Percentiles rank a stretch among this genome's conserved stretches.
These are phyloP conservation scores for Ailanthus altissimus DNA, from an alignment of 345 rosid species.

Conservation along the genomic window DNA sequence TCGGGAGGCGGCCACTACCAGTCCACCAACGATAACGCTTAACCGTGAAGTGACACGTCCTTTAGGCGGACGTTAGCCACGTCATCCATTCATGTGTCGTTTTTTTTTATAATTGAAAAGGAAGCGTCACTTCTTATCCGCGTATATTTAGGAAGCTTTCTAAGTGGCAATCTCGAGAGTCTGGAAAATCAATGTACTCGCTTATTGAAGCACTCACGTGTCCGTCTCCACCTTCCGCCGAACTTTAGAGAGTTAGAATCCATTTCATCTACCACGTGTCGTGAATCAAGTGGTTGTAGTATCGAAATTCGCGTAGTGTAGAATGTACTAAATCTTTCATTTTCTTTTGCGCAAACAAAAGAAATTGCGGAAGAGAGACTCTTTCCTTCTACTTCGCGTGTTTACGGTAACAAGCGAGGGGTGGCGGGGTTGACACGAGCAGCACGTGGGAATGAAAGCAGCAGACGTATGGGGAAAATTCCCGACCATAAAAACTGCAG, in stretches of 20 bases:
- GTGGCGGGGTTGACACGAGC: background rate
- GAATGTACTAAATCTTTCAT: background rate
- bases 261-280: background rate
- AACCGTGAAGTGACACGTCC: constrained; percentile 5
- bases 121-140: background rate
- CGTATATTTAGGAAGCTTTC: background rate
- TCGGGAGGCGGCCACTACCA: background rate
- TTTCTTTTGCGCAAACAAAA: background rate
- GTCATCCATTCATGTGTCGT: too few species aligned
- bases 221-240: background rate
- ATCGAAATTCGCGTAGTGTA: background rate
- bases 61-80: constrained; percentile 5
- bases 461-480: too few species aligned
- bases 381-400: too few species aligned
- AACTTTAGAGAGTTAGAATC: background rate
- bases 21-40: background rate
- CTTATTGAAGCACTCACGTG: background rate
- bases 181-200: background rate
- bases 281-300: too few species aligned
- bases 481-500: background rate
- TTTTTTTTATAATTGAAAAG: too few species aligned
- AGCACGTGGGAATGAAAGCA: background rate
- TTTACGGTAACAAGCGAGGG: too few species aligned
- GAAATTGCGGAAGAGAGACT: too few species aligned
- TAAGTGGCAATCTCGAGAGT: background rate